Evolutionary conservation across 2,329 filamentous ascomycete species (phyloP).

Genomic region (Arthrobotrys conoides): DNA sequence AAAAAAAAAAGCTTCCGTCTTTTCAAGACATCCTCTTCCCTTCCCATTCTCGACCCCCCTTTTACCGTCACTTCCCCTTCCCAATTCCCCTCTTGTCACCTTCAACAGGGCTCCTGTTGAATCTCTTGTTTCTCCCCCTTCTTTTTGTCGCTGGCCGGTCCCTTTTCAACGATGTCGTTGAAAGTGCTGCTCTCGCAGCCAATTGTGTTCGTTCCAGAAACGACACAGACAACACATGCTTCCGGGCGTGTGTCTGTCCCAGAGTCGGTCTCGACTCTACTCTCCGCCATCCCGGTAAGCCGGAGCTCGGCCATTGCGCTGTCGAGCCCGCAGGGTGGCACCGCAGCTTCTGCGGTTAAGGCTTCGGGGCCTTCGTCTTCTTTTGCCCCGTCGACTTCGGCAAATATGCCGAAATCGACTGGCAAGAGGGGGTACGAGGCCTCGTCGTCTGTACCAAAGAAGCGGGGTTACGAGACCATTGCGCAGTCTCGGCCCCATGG

Average conservation of each 20-base stretch:
- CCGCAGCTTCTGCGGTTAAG: background rate
- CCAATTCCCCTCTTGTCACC: background rate
- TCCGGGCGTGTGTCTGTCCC: background rate
- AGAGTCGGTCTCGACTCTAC: slow-evolving; percentile 14
- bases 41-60: slow-evolving; percentile 16
- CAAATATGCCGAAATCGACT: background rate
- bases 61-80: background rate
- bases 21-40: background rate
- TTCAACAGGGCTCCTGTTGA: slow-evolving; percentile 9
- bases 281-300: slow-evolving; percentile 4
- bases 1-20: slow-evolving; percentile 16
- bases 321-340: background rate
- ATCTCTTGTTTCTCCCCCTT: background rate
- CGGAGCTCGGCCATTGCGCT: slow-evolving; percentile 19
- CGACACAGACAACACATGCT: slow-evolving; percentile 30
- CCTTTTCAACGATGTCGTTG: slow-evolving; percentile 44
- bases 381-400: background rate
- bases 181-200: slow-evolving; percentile 51
- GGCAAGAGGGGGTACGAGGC: background rate
- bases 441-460: slow-evolving; percentile 5
- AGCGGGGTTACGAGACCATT: slow-evolving; percentile 10
- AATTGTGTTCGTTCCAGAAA: slow-evolving; percentile 54
- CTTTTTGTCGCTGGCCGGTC: background rate
- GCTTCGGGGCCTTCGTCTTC: background rate
- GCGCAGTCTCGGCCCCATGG: slow-evolving; percentile 5